Conservation (phyloP, 148 eudicot species). For the Fallopia convolvulus region DNA sequence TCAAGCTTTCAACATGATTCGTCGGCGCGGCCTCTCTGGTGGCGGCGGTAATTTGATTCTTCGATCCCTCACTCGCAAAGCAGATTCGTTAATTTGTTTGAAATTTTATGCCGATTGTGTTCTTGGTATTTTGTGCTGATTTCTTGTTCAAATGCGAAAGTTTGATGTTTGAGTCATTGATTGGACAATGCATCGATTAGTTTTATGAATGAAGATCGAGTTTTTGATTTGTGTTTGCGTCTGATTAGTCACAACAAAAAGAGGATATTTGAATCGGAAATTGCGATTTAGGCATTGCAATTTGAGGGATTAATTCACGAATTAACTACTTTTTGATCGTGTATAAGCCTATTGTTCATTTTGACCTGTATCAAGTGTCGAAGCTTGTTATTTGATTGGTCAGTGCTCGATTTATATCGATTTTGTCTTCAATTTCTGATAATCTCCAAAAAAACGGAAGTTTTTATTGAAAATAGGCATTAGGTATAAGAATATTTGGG, state of each 20-base stretch:
- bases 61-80: background rate
- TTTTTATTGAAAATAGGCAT: background rate
- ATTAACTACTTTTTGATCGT: background rate
- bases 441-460: background rate
- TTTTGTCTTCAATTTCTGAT: background rate
- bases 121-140: background rate
- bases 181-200: background rate
- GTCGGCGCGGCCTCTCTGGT: constrained; percentile 5
- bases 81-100: background rate
- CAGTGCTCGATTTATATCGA: background rate
- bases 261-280: background rate
- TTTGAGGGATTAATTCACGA: background rate
- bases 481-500: background rate
- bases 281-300: background rate
- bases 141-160: background rate
- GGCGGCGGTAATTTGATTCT: constrained; percentile 5
- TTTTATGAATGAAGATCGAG: background rate
- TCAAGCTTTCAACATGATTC: constrained; percentile 2
- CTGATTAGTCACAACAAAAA: background rate
- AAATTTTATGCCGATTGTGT: background rate
- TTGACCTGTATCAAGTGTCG: background rate
- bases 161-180: background rate
- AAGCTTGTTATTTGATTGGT: background rate
- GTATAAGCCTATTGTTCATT: background rate
- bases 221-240: background rate